Evolutionary conservation across 352 stramenopile genomes (phyloP).

Genomic region (Phytophthora ohioensis): DNA sequence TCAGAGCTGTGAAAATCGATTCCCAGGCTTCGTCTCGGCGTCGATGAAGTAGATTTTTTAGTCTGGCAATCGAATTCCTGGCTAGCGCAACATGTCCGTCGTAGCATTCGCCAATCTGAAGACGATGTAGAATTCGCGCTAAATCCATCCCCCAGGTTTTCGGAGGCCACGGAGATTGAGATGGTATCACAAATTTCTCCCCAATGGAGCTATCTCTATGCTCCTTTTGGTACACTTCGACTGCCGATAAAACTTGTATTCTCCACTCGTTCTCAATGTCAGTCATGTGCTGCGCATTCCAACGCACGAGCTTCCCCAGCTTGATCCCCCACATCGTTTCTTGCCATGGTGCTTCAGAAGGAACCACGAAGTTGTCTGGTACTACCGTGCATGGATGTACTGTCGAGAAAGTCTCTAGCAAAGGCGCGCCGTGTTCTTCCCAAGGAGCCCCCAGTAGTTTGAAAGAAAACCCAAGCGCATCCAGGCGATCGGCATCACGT

Average conservation of each 20-base stretch:
- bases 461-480: conserved; percentile 31
- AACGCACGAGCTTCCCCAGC: conserved; percentile 31
- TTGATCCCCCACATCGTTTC: conserved; percentile 37
- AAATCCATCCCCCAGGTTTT: conserved; percentile 42
- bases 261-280: conserved; percentile 34
- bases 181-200: conserved; percentile 31
- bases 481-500: conserved; percentile 33
- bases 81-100: conserved; percentile 31
- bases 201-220: conserved; percentile 14
- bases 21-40: conserved; percentile 35
- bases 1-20: conserved; percentile 27
- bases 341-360: conserved; percentile 28
- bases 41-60: conserved; percentile 17
- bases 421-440: conserved; percentile 23
- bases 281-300: conserved; percentile 33
- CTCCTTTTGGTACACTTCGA: conserved; percentile 28
- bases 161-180: conserved; percentile 28
- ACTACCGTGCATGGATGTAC: conserved; percentile 26
- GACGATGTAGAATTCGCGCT: conserved; percentile 24
- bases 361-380: conserved; percentile 34
- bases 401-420: conserved; percentile 30
- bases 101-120: conserved; percentile 33
- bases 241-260: conserved; percentile 28
- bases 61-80: conserved; percentile 14
- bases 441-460: conserved; percentile 28